These are phyloP conservation scores for Pistacia integerrima DNA, from an alignment of 345 rosid genomes.

Conservation along the genomic window DNA sequence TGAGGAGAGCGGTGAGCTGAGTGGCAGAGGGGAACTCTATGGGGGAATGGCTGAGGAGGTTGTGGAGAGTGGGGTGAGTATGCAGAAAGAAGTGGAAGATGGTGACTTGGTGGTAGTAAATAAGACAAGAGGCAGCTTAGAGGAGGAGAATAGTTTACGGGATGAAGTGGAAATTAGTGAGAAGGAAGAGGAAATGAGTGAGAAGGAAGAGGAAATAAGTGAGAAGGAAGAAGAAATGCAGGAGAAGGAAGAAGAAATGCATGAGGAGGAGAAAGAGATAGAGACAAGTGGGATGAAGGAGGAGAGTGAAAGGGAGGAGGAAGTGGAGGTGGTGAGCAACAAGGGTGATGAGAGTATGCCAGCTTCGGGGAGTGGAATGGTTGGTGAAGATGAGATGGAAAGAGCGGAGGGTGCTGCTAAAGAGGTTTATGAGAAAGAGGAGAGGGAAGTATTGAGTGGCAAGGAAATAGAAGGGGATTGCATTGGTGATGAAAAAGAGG, in stretches of 20 bases:
- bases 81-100: constrained; percentile 24
- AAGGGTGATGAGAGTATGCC: constrained; percentile 14
- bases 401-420: constrained; percentile 22
- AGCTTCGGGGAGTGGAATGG: constrained; percentile 22
- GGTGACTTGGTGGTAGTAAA: constrained; percentile 19
- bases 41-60: constrained; percentile 25
- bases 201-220: constrained; percentile 21
- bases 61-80: constrained; percentile 23
- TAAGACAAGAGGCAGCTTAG: constrained; percentile 34
- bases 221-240: constrained; percentile 35
- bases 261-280: constrained; percentile 32
- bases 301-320: constrained; percentile 33
- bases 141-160: constrained; percentile 26
- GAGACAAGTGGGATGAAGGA: constrained; percentile 19
- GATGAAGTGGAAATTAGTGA: constrained; percentile 36
- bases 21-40: constrained; percentile 64
- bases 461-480: constrained; percentile 30
- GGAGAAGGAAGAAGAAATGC: constrained; percentile 30
- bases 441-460: constrained; percentile 25
- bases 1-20: constrained; percentile 14
- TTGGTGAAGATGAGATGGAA: constrained; percentile 27
- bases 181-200: constrained; percentile 26
- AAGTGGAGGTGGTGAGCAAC: constrained; percentile 5
- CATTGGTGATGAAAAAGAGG: constrained; percentile 29
- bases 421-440: constrained; percentile 35